Base-by-base conservation (phyloP, 2,329 filamentous ascomycete genomes). In the Colletotrichum falcatum region DNA sequence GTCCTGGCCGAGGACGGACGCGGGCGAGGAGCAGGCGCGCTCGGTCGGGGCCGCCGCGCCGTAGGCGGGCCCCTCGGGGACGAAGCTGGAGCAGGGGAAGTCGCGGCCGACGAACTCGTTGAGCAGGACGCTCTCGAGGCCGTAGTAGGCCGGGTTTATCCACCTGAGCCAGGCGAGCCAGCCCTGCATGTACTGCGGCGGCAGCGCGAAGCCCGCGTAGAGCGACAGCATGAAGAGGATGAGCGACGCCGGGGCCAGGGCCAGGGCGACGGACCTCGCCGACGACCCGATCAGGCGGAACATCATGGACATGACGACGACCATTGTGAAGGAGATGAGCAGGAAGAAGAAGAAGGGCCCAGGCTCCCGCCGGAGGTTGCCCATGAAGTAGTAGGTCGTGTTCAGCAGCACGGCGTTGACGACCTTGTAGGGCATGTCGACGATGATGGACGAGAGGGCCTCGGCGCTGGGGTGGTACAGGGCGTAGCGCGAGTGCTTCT, bases 331-430 rank as follows among this genome's bases (percentile, higher is more conserved):
- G 2, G 86, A 87, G 74, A 91, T 84, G 42, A 92, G 79, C 44
- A 89, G 79, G 81, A 90, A 92, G 76, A 90, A 87, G 80, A 92
- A 92, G 81, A 91, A 92, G 0, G 86, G 78, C 12, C 86, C 87
- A 1, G 89, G 82, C 69, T 86, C 85, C 61, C 89, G 83, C 26
- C 77, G 72, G 2, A 82, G 75, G 7, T 79, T 78, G 30, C 80
- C 74, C 74, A 85, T 73, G 74, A 84, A 84, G 76, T 85, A 85
- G 1, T 83, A 66, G 33, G 79, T 79, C 1, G 82, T 58, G 70
- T 84, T 82, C 76, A 84, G 83, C 1, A 74, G 68, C 3, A 79
- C 70, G 1, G 80, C 78, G 35, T 78, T 76, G 18, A 77, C 46
- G 65, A 37, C 48, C 59, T 74, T 74, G 20, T 72, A 73, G 0